Base-by-base conservation (phyloP, 768 basidiomycete genomes). In the Leccinum incarnatum region DNA sequence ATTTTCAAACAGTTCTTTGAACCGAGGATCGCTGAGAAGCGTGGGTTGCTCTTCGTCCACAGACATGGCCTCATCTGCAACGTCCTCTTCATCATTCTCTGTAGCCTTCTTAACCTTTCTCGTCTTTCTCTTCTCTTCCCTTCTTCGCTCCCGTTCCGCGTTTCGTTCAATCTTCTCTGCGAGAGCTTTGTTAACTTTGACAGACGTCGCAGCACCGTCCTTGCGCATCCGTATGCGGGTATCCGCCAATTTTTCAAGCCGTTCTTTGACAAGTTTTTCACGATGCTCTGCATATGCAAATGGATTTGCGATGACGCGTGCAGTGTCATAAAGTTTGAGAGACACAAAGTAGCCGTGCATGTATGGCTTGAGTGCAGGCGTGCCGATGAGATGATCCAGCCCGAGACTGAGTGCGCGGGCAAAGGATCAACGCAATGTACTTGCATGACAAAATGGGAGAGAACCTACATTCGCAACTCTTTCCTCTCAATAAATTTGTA, bases 291-390 rank as follows among this genome's bases (percentile, higher is more conserved):
- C 87, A 72, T 98, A 98, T 10, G 89, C 93, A 71, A 93, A 95
- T 2, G 97, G 97, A 77, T 98, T 98, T 57, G 94, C 89, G 64
- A 98, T 95, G 62, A 96, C 83, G 32, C 95, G 88, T 2, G 97
- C 97, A 53, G 95, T 89, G 66, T 95, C 93, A 77, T 98, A 98
- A 5, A 98, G 84, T 67, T 94, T 93, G 75, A 98, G 86, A 5
- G 95, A 92, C 62, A 98, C 75, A 78, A 99, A 98, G 84, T 95
- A 98, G 46, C 97, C 97, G 74, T 99, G 97, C 96, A 99, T 98
- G 76, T 98, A 99, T 4, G 97, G 97, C 74, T 96, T 96, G 80
- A 98, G 91, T 17, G 91, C 86, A 21, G 94, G 87, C 5, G 95
- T 96, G 53, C 97, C 97, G 63, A 97, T 78, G 66, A 99, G 91